Base-by-base conservation (phyloP, 2,329 filamentous ascomycete species). In the Ilyonectria robusta region DNA sequence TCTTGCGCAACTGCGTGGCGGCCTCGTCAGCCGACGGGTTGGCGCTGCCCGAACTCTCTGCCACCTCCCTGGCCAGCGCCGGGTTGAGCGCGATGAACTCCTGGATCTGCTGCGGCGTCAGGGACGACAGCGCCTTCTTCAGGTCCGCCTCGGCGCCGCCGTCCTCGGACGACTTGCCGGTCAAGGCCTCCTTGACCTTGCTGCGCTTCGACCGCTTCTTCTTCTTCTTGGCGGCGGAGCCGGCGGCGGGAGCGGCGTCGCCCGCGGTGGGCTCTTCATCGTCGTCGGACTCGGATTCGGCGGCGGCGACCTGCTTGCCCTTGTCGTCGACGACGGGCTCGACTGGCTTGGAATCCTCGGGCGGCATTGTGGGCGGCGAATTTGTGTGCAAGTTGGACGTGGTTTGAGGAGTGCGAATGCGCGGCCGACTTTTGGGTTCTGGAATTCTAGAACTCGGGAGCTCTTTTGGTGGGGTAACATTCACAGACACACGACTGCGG, bases 71-170 rank as follows among this genome's bases (percentile, higher is more conserved):
- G 68, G 91, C 88, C 73, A 95, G 85, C 3, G 89, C 89, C n/a
- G 91, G 92, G 78, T 95, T 91, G 74, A 94, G 89, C 60, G 87
- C 85, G 75, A 93, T 87, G 66, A 96, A 86, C 71, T 94, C 89
- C 67, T 88, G 80, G 67, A 91, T 81, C 76, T 92, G 88, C 68
- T 88, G 82, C 46, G 85, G 83, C 33, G 86, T 87, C 62, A 91
- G 82, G 54, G 83, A 83, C 35, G 84, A 81, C 65, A 90, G 81
- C 56, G 87, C 85, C 72, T 87, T 85, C 73, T 86, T 84, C 59
- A 85, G 76, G 17, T 84, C 79, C 55, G 80, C 76, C 68, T 83
- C 78, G 44, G 79, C 75, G 42, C 66, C 59, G 8, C 42, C 62
- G 48, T 82, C 70, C 9, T 68, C 79, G 44, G 72, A 76, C 13